Conservation (phyloP, 2,329 filamentous ascomycete species). For the Aspergillus sclerotialis region DNA sequence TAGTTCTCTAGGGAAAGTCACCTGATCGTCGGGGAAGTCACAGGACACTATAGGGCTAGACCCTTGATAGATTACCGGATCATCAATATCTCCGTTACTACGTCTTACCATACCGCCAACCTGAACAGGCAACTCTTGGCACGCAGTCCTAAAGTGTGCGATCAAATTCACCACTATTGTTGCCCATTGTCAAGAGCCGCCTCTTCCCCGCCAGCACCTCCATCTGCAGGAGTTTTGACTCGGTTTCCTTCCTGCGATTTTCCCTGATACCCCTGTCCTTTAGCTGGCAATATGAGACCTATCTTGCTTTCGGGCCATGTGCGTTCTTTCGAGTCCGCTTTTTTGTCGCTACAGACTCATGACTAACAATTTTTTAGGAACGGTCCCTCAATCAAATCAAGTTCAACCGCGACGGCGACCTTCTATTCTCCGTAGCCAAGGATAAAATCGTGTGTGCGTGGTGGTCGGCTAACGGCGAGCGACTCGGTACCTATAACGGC, state of each 20-base stretch:
- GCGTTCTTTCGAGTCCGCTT: slow-evolving; percentile 31
- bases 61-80: slow-evolving; percentile 26
- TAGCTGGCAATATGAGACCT: slow-evolving; percentile 71
- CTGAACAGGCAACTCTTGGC: slow-evolving; percentile 25
- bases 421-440: slow-evolving; percentile 92
- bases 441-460: slow-evolving; percentile 96
- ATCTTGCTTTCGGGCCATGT: slow-evolving; percentile 92
- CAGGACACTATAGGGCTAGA: slow-evolving; percentile 13
- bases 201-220: slow-evolving; percentile 16
- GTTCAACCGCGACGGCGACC: slow-evolving; percentile 92
- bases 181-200: slow-evolving; percentile 22
- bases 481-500: slow-evolving; percentile 91
- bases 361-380: slow-evolving; percentile 48
- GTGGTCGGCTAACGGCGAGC: slow-evolving; percentile 97
- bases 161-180: slow-evolving; percentile 33
- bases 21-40: slow-evolving; percentile 9
- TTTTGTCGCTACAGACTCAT: slow-evolving; percentile 10
- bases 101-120: slow-evolving; percentile 2
- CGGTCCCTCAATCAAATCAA: slow-evolving; percentile 92
- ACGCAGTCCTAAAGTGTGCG: slow-evolving; percentile 30
- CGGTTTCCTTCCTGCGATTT: too few species aligned
- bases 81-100: slow-evolving; percentile 13
- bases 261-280: slow-evolving; percentile 7
- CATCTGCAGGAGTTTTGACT: too few species aligned
- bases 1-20: neutral